phyloP scores from a whole-genome alignment of 441 rosid genomes.

The Populus hybrid region DNA sequence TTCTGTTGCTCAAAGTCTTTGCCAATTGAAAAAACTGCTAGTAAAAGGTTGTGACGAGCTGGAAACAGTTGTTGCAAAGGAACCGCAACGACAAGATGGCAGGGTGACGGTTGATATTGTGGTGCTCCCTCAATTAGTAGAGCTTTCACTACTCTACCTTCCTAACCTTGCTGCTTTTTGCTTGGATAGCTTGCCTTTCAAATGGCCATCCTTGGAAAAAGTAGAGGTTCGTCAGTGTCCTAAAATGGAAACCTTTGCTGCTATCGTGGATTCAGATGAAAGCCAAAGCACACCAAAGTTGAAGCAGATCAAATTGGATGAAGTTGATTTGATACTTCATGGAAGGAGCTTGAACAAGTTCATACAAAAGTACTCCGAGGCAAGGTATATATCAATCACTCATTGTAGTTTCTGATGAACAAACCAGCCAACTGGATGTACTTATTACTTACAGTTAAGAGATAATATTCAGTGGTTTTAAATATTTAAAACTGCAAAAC shows the following conservation, averaged over 20 bases:
- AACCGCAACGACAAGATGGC: background rate
- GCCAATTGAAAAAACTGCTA: background rate
- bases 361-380: background rate
- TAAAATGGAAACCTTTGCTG: background rate
- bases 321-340: background rate
- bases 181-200: background rate
- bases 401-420: background rate
- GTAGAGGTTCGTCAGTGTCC: background rate
- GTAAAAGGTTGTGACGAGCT: background rate
- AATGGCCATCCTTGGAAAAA: conserved; percentile 1
- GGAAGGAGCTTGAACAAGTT: background rate
- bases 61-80: background rate
- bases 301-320: background rate
- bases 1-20: background rate
- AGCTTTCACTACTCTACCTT: background rate
- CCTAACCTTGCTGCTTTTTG: background rate
- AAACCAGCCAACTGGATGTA: background rate
- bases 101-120: background rate
- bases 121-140: background rate
- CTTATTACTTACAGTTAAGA: background rate
- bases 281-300: background rate
- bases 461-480: background rate
- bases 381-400: background rate
- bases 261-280: background rate
- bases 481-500: background rate